Evolutionary conservation across 129 eudicot species (phyloP), one percentile per base, ranked within the genome.

Genomic region (sunflower (Helianthus annuus)): DNA sequence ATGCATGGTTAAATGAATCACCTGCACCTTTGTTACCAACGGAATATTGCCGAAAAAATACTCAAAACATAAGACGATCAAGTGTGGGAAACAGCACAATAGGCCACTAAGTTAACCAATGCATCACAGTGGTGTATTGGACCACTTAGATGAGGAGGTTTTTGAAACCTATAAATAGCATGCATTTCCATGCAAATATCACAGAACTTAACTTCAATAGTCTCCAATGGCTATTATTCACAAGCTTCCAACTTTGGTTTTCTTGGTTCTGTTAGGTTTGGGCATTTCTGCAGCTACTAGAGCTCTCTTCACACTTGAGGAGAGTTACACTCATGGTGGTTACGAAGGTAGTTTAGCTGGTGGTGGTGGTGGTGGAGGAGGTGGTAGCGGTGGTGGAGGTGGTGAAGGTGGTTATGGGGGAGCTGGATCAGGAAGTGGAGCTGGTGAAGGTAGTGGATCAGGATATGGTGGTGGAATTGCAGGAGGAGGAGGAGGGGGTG

Each of bases 1-100:
- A 19, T 19, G 22, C 22, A 19, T 19, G 22, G 22, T 19, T 19
- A 19, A 19, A 19, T 19, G 22, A 19, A 19, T 19, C 22, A 0
- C 22, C 22, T 19, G 22, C 22, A 19, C 22, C 22, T 19, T 19
- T 19, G 22, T 19, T 19, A 19, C 22, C 22, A 19, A 19, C 22
- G 22, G 22, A 19, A 19, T 19, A 19, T 19, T 19, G 22, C 0
- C 22, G n/a, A n/a, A n/a, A n/a, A n/a, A n/a, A n/a, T n/a, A 19
- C 22, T 0, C 22, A 19, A 19, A 19, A 19, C 52, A 49, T 62
- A 64, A 69, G 13, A 75, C 4, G 71, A 76, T 78, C 65, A 70
- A 79, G 78, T 79, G 81, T 87, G 97, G 86, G 76, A 66, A 80
- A 91, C 97, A 91, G 89, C 93, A 78, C 11, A 75, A 85, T 78